Base-by-base conservation (phyloP, 495 filamentous ascomycete species). In the Annulohypoxylon bovei region DNA sequence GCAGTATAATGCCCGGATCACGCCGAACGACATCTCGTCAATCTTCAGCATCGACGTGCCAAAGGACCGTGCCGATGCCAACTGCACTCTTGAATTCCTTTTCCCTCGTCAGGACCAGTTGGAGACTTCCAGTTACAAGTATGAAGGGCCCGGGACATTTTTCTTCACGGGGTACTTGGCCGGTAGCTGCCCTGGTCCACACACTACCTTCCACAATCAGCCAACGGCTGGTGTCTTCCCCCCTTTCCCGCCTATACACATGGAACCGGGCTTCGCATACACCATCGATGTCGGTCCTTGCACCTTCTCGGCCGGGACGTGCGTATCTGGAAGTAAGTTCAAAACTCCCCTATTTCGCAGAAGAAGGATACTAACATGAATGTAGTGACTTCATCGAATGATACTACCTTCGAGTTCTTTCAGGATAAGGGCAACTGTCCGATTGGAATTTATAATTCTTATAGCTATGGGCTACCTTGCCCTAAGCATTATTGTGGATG, bases 31-130 rank as follows among this genome's bases (percentile, higher is more conserved):
- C 50, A 62, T 76, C 42, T 76, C 74, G 6, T 61, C 74, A 3
- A 44, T 76, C 59, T 70, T 67, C 68, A 75, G 55, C 16, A 70
- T 76, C 50, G 74, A 75, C 30, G 59, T 76, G 0, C 74, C 74
- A 6, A 30, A 32, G n/a, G 65, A 62, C 6, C 72, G 74, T 14
- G 59, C 66, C 44, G 60, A 75, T 44, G 71, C 68, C 16, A 76
- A 74, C 32, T 76, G 74, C 63, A 74, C 74, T 12, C 58, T 76
- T 6, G 71, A 76, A 42, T 76, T 76, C 60, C 59, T 76, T 22
- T 76, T 76, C 52, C 74, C 74, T 4, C 27, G 52, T 6, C 60
- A 47, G 22, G 30, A 70, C 32, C 68, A 75, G 59, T 62, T 76
- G 3, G 50, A 35, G 27, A 65, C 46, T 28, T 74, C 72, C 0